Evolutionary conservation across 2,329 filamentous ascomycete species (phyloP).

Genomic region (Phyllosticta capitalensis): DNA sequence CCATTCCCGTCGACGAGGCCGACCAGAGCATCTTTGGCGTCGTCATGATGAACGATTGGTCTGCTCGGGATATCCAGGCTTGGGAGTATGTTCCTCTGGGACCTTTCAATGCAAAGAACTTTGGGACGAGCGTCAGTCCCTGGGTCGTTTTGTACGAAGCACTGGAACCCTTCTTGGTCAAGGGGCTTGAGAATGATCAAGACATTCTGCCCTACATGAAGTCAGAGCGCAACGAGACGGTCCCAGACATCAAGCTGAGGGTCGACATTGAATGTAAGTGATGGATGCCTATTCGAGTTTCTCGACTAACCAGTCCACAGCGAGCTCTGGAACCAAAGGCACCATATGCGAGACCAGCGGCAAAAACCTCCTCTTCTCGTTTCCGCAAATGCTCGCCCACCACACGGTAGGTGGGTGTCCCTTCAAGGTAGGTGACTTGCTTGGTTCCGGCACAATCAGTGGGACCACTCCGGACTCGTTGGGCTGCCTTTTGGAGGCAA

Average conservation of each 20-base stretch:
- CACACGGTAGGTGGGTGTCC: conserved; percentile 69
- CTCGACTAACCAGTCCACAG: conserved; percentile 14
- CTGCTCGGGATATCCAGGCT: conserved; percentile 68
- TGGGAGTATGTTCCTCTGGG: conserved; percentile 81
- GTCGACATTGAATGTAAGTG: conserved; percentile 48
- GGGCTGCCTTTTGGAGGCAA: conserved; percentile 66
- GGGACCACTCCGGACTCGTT: conserved; percentile 49
- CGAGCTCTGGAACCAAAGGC: conserved; percentile 41
- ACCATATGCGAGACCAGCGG: conserved; percentile 52
- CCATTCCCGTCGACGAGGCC: conserved; percentile 54
- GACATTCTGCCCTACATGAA: conserved; percentile 54
- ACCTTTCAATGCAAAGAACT: conserved; percentile 78
- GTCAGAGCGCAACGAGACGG: conserved; percentile 49
- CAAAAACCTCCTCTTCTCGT: conserved; percentile 67
- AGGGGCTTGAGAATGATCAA: conserved; percentile 46
- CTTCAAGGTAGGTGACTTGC: conserved; percentile 61
- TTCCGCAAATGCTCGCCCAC: conserved; percentile 74
- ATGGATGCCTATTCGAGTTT: neutral
- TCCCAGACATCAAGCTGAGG: conserved; percentile 61
- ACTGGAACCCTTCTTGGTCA: conserved; percentile 55
- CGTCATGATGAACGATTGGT: conserved; percentile 83
- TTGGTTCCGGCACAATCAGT: conserved; percentile 72
- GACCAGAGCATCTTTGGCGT: conserved; percentile 67
- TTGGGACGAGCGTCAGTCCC: conserved; percentile 64
- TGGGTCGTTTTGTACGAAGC: conserved; percentile 75